Percentiles rank a stretch among this genome's conserved stretches.
These are phyloP conservation scores for Xylaria multiplex DNA, from an alignment of 2,329 filamentous ascomycete species.

Conservation along the genomic window DNA sequence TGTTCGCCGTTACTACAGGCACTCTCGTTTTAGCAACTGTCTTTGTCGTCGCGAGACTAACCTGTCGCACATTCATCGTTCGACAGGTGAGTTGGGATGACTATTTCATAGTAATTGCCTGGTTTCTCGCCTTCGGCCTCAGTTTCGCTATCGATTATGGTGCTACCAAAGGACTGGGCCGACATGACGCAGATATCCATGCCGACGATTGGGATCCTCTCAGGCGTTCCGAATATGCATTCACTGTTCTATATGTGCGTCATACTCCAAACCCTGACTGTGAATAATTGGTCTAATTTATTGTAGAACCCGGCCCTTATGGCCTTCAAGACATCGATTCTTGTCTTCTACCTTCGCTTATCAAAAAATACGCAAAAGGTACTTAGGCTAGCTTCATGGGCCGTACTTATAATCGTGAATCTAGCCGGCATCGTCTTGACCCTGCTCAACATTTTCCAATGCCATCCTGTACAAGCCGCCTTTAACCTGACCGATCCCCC, in stretches of 20 bases:
- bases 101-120: constrained; percentile 81
- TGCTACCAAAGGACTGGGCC: constrained; percentile 72
- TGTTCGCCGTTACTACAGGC: constrained; percentile 75
- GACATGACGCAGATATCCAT: constrained; percentile 70
- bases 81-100: constrained; percentile 79
- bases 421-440: constrained; percentile 81
- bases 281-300: constrained; percentile 35
- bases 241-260: constrained; percentile 70
- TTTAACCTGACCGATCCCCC: constrained; percentile 60
- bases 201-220: constrained; percentile 60
- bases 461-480: constrained; percentile 75
- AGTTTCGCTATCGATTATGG: constrained; percentile 74
- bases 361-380: constrained; percentile 80
- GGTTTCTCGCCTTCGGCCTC: constrained; percentile 75
- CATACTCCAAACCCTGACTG: not conserved
- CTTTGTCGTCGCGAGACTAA: constrained; percentile 79
- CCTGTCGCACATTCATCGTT: constrained; percentile 79
- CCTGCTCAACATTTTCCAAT: constrained; percentile 88
- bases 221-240: constrained; percentile 70
- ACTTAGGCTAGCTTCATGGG: constrained; percentile 84
- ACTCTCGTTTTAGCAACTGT: constrained; percentile 76
- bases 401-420: constrained; percentile 81
- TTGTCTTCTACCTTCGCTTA: constrained; percentile 88
- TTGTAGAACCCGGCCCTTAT: constrained; percentile 84
- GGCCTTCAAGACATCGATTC: constrained; percentile 91